Evolutionary conservation across 306 rosid genomes (phyloP).

Genomic region (Pterocarpus macrocarpus): DNA sequence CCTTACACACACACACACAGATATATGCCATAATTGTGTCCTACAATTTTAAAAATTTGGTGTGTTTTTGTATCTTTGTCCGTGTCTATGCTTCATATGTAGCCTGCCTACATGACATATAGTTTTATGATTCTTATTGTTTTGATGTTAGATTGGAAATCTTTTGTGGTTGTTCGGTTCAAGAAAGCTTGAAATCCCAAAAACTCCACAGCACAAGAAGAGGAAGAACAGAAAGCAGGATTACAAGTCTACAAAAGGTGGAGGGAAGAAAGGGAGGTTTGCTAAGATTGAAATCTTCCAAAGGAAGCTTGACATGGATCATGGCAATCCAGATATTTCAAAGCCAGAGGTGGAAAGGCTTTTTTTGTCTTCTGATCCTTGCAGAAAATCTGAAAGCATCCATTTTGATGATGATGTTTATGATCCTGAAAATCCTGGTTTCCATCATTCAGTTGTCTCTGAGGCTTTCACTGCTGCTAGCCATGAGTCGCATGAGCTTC

Average conservation of each 20-base stretch:
- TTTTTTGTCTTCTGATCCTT: slow-evolving; percentile 30
- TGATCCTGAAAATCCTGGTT: slow-evolving; percentile 53
- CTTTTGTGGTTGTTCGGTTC: slow-evolving; percentile 54
- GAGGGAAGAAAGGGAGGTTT: slow-evolving; percentile 30
- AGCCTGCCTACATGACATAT: neutral
- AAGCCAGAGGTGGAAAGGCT: slow-evolving; percentile 32
- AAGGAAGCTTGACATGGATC: slow-evolving; percentile 26
- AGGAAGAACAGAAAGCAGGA: slow-evolving; percentile 5
- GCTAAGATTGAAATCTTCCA: slow-evolving; percentile 11
- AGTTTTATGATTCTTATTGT: slow-evolving; percentile 38
- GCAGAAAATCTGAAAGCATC: slow-evolving; percentile 28
- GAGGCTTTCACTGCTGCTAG: slow-evolving; percentile 13
- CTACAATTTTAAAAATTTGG: too few species aligned
- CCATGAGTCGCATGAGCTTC: slow-evolving; percentile 35
- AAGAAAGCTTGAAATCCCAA: slow-evolving; percentile 28
- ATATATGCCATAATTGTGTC: too few species aligned
- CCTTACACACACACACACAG: too few species aligned
- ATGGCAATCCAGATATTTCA: slow-evolving; percentile 20
- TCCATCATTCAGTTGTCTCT: slow-evolving; percentile 8
- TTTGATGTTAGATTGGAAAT: slow-evolving; percentile 49
- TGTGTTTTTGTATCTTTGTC: too few species aligned
- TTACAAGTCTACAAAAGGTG: neutral
- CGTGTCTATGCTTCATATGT: neutral
- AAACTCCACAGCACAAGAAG: neutral
- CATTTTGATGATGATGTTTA: slow-evolving; percentile 32